phyloP scores from a whole-genome alignment of 441 rosid species.

The Pelargonium fulgidum region DNA sequence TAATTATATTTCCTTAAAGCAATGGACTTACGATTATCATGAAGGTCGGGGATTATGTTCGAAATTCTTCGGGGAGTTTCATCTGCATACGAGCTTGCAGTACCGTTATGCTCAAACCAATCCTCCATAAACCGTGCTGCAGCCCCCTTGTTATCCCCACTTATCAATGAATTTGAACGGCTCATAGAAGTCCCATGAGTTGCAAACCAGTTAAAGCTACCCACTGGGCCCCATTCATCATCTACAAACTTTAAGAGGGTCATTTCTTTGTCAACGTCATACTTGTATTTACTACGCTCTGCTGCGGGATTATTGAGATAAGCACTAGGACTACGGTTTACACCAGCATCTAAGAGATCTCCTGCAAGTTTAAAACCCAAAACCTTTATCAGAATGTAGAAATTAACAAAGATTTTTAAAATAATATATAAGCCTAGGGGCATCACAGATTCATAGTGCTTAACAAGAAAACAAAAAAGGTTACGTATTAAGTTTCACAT shows the following conservation, averaged over 20 bases:
- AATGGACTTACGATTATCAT: constrained; percentile 49
- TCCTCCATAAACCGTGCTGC: constrained; percentile 95
- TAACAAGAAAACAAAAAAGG: background rate
- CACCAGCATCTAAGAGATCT: constrained; percentile 79
- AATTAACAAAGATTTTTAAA: too few species aligned
- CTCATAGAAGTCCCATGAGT: constrained; percentile 99
- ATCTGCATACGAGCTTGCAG: constrained; percentile 31
- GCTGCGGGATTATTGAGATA: constrained; percentile 72
- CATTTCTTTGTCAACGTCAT: constrained; percentile 85
- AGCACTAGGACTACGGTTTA: constrained; percentile 91
- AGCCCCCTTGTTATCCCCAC: constrained; percentile 97
- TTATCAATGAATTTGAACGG: constrained; percentile 80
- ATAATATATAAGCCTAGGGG: background rate
- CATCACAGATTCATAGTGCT: background rate
- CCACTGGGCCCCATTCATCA: constrained; percentile 79
- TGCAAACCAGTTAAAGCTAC: constrained; percentile 96
- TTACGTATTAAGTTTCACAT: background rate
- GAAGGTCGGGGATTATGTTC: constrained; percentile 39
- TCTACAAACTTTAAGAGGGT: constrained; percentile 93
- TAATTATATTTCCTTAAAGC: background rate
- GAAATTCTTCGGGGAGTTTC: constrained; percentile 65
- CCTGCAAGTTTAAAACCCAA: constrained; percentile 38
- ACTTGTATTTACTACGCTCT: constrained; percentile 66
- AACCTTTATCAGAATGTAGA: too few species aligned
- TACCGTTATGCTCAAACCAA: constrained; percentile 56